Percentiles rank a stretch among this genome's conserved stretches.
Conservation (phyloP, 768 basidiomycete species). For the Amanita rimosa region DNA sequence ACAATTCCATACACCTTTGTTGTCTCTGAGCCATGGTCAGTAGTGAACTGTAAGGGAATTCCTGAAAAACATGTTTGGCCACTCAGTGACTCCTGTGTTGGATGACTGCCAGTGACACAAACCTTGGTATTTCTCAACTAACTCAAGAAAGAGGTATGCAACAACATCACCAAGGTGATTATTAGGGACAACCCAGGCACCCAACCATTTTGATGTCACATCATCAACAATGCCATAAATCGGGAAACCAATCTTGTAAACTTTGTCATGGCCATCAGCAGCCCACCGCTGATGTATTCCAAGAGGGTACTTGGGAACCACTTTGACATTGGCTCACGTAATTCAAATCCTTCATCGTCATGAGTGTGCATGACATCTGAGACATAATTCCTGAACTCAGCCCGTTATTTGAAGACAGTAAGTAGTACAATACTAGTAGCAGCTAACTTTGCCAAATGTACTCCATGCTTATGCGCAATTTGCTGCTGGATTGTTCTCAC, state of each 20-base stretch:
- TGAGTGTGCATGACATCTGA: neutral
- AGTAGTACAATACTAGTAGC: too few species aligned
- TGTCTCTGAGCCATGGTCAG: conserved; percentile 12
- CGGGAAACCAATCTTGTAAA: conserved; percentile 26
- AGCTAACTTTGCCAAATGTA: too few species aligned
- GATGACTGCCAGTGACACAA: too few species aligned
- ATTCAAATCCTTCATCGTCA: neutral
- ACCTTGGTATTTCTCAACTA: conserved; percentile 20
- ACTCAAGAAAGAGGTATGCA: conserved; percentile 20
- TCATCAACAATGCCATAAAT: conserved; percentile 25
- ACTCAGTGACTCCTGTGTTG: too few species aligned
- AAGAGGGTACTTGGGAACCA: conserved; percentile 6
- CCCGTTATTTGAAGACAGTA: too few species aligned
- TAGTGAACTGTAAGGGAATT: conserved; percentile 11
- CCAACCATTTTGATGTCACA: conserved; percentile 18
- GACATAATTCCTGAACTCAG: neutral
- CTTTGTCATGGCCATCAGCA: conserved; percentile 28
- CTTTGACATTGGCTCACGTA: neutral
- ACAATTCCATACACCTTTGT: conserved; percentile 9
- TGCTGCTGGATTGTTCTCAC: too few species aligned
- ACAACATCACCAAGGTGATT: conserved; percentile 16
- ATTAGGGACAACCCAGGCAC: conserved; percentile 24
- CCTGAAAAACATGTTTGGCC: too few species aligned
- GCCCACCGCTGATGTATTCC: conserved; percentile 27
- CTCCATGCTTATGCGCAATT: too few species aligned